Conservation (phyloP, 2,329 filamentous ascomycete genomes). For the Ceratocystis cacaofunesta region DNA sequence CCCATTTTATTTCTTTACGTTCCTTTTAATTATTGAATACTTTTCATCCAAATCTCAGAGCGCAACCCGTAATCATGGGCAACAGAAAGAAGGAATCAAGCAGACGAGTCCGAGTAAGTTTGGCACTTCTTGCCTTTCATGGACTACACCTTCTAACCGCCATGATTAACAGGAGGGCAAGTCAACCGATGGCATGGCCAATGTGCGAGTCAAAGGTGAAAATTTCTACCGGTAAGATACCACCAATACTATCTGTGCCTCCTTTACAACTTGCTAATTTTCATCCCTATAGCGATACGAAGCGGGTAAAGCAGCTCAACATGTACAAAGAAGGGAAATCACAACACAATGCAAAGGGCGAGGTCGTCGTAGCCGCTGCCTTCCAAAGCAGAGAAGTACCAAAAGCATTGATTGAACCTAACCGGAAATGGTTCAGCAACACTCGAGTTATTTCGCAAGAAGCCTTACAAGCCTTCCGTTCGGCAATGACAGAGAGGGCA, state of each 20-base stretch:
- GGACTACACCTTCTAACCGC: background rate
- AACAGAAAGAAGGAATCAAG: slow-evolving; percentile 80
- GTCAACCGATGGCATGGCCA: slow-evolving; percentile 70
- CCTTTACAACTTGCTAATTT: slow-evolving; percentile 11
- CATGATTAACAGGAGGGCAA: slow-evolving; percentile 47
- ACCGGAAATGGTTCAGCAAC: slow-evolving; percentile 96
- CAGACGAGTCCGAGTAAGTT: slow-evolving; percentile 49
- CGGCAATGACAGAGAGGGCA: slow-evolving; percentile 80
- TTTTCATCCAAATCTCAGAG: background rate
- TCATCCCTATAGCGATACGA: slow-evolving; percentile 40
- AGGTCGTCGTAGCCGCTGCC: slow-evolving; percentile 68
- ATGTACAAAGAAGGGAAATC: slow-evolving; percentile 82
- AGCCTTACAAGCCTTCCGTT: slow-evolving; percentile 70
- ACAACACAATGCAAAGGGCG: slow-evolving; percentile 65
- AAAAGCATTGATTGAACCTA: slow-evolving; percentile 78
- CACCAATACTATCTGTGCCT: background rate
- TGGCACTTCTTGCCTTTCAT: background rate
- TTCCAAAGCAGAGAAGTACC: slow-evolving; percentile 75
- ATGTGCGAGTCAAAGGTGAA: slow-evolving; percentile 89
- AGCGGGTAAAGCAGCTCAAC: slow-evolving; percentile 77
- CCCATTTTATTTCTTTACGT: slow-evolving; percentile 14
- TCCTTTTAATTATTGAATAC: slow-evolving; percentile 17
- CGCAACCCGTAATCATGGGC: slow-evolving; percentile 46
- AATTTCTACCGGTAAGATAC: slow-evolving; percentile 75
- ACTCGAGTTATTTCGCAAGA: slow-evolving; percentile 79